Evolutionary conservation across 1,284 basidiomycete genomes (phyloP).

Genomic region (Sporisorium exsertum): DNA sequence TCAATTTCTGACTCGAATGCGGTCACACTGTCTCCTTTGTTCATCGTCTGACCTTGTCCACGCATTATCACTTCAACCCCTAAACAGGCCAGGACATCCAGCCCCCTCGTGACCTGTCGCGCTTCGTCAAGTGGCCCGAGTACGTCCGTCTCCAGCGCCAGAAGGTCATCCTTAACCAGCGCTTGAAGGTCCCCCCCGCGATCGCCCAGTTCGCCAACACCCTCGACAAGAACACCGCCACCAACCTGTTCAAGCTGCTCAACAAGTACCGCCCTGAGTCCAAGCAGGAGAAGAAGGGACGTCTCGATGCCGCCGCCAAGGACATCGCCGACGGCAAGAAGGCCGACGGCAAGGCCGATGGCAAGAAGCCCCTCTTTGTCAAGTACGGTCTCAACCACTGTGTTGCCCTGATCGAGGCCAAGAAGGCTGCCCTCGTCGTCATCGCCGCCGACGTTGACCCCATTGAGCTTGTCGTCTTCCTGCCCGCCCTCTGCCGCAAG

Average conservation of each 20-base stretch:
- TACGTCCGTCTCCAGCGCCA: constrained; percentile 98
- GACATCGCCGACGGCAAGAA: constrained; percentile 77
- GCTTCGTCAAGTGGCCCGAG: constrained; percentile 99
- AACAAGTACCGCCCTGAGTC: constrained; percentile 95
- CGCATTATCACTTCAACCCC: not conserved
- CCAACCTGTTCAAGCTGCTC: constrained; percentile 95
- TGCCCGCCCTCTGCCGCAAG: constrained; percentile 97
- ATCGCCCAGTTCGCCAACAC: constrained; percentile 98
- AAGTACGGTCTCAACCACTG: constrained; percentile 98
- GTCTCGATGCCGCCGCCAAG: constrained; percentile 82
- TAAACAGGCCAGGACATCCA: constrained; percentile 90
- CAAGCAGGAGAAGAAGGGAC: constrained; percentile 97
- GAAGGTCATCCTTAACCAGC: constrained; percentile 98
- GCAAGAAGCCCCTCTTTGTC: constrained; percentile 89
- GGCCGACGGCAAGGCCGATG: constrained; percentile 68
- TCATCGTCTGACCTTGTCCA: not conserved
- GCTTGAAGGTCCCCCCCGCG: constrained; percentile 97
- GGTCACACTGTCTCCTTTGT: not conserved
- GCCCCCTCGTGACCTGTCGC: constrained; percentile 89
- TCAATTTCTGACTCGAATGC: too few relatives aligned
- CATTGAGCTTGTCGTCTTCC: constrained; percentile 92
- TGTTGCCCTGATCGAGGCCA: constrained; percentile 88
- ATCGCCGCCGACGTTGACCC: constrained; percentile 99
- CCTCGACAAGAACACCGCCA: constrained; percentile 99
- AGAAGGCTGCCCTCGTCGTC: constrained; percentile 96